A percentile compares a stretch with the other conserved stretches of the same genome.
These are phyloP conservation scores for Lunularia cruciata DNA, from an alignment of 225 moss, liverwort and hornwort species.

Conservation along the genomic window DNA sequence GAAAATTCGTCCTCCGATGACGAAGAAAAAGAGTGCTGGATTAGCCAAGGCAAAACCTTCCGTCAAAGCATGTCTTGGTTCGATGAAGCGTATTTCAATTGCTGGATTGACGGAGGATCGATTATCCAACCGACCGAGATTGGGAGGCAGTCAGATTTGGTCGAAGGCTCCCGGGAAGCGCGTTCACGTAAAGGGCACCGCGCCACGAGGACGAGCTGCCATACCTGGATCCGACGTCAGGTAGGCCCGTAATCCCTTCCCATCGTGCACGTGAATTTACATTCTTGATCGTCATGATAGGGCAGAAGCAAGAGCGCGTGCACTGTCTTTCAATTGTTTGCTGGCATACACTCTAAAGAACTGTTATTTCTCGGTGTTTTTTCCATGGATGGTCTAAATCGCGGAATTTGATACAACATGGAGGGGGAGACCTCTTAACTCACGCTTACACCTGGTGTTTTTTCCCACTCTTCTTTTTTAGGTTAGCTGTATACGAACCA, in stretches of 20 bases:
- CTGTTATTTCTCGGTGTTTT: too few relatives aligned
- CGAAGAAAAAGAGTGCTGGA: conserved; percentile 19
- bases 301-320: too few relatives aligned
- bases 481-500: conserved; percentile 17
- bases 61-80: conserved; percentile 38
- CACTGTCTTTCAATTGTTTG: too few relatives aligned
- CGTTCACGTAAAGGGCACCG: conserved; percentile 22
- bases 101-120: conserved; percentile 36
- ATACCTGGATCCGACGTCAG: conserved; percentile 32
- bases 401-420: too few relatives aligned
- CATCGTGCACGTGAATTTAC: too few relatives aligned
- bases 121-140: conserved; percentile 28
- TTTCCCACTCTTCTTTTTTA: conserved; percentile 19
- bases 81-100: conserved; percentile 39
- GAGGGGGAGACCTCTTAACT: too few relatives aligned
- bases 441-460: too few relatives aligned
- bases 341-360: too few relatives aligned
- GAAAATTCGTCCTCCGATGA: conserved; percentile 38
- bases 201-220: conserved; percentile 2
- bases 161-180: conserved; percentile 31
- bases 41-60: conserved; percentile 31
- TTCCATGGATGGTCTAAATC: too few relatives aligned
- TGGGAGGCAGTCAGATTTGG: conserved; percentile 23
- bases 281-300: too few relatives aligned
- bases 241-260: conserved; percentile 8